phyloP scores from a whole-genome alignment of 805 yeast species.

The Starmerella tilneyi region DNA sequence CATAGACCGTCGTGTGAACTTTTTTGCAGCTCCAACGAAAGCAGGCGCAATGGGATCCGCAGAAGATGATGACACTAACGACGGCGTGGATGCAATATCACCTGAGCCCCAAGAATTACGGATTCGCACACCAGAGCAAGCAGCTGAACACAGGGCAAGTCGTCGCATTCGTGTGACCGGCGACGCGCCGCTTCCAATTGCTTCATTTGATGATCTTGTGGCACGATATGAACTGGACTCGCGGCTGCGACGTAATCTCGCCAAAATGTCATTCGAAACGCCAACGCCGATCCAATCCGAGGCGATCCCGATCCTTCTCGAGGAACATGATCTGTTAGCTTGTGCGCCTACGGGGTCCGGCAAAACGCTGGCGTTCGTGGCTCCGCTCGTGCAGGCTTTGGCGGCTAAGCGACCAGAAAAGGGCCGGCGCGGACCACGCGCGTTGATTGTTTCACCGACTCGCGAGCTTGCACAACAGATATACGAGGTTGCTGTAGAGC shows the following conservation, averaged over 20 bases:
- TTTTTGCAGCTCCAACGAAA: slow-evolving; percentile 38
- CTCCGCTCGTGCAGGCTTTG: slow-evolving; percentile 63
- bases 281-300: slow-evolving; percentile 95
- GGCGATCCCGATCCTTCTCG: slow-evolving; percentile 64
- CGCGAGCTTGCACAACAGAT: slow-evolving; percentile 88
- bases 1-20: slow-evolving; percentile 68
- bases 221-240: slow-evolving; percentile 56
- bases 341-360: slow-evolving; percentile 99
- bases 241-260: slow-evolving; percentile 49
- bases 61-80: not conserved
- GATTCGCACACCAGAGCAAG: slow-evolving; percentile 49
- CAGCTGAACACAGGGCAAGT: slow-evolving; percentile 47
- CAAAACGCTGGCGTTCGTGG: slow-evolving; percentile 80
- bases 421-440: slow-evolving; percentile 43
- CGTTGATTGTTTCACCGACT: slow-evolving; percentile 83
- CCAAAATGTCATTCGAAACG: slow-evolving; percentile 59
- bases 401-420: slow-evolving; percentile 15
- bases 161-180: slow-evolving; percentile 68
- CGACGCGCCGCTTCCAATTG: slow-evolving; percentile 85
- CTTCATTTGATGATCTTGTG: slow-evolving; percentile 72
- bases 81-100: not conserved
- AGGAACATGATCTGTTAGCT: slow-evolving; percentile 68
- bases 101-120: slow-evolving; percentile 13
- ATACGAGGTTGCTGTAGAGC: slow-evolving; percentile 50
- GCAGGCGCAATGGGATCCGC: not conserved